Evolutionary conservation across 2,329 filamentous ascomycete genomes (phyloP).

Genomic region (Penicillium capsulatum): DNA sequence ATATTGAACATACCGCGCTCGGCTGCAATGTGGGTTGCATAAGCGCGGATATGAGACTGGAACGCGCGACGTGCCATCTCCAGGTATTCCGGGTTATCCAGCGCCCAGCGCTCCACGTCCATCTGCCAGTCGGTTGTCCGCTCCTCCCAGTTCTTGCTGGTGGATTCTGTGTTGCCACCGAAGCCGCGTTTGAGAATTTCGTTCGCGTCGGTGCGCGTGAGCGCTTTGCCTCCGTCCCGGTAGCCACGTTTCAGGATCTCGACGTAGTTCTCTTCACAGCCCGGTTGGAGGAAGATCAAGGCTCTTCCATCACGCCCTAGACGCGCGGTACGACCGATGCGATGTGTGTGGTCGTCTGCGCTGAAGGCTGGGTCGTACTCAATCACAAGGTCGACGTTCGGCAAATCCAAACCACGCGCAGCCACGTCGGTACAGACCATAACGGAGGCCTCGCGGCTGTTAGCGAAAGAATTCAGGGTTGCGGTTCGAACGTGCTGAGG

Average conservation of each 20-base stretch:
- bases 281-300: slow-evolving; percentile 83
- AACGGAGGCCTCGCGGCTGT: slow-evolving; percentile 69
- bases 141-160: slow-evolving; percentile 58
- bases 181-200: slow-evolving; percentile 66
- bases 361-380: slow-evolving; percentile 96
- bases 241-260: slow-evolving; percentile 69
- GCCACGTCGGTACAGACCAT: slow-evolving; percentile 94
- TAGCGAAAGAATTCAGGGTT: slow-evolving; percentile 75
- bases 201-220: slow-evolving; percentile 59
- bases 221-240: slow-evolving; percentile 58
- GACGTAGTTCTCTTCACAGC: slow-evolving; percentile 88
- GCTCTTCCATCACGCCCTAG: slow-evolving; percentile 84
- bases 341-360: slow-evolving; percentile 87
- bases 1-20: slow-evolving; percentile 90
- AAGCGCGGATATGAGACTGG: slow-evolving; percentile 88
- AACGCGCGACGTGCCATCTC: slow-evolving; percentile 81
- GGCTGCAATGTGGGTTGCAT: slow-evolving; percentile 84
- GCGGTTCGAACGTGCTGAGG: slow-evolving; percentile 81
- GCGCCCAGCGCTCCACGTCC: slow-evolving; percentile 61
- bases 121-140: slow-evolving; percentile 65
- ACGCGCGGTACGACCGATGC: slow-evolving; percentile 90
- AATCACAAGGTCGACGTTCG: slow-evolving; percentile 88
- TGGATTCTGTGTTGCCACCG: slow-evolving; percentile 38
- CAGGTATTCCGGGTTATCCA: slow-evolving; percentile 63
- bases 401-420: slow-evolving; percentile 89